phyloP scores from a whole-genome alignment of 2,329 filamentous ascomycete genomes.

The Blastomyces gilchristii region DNA sequence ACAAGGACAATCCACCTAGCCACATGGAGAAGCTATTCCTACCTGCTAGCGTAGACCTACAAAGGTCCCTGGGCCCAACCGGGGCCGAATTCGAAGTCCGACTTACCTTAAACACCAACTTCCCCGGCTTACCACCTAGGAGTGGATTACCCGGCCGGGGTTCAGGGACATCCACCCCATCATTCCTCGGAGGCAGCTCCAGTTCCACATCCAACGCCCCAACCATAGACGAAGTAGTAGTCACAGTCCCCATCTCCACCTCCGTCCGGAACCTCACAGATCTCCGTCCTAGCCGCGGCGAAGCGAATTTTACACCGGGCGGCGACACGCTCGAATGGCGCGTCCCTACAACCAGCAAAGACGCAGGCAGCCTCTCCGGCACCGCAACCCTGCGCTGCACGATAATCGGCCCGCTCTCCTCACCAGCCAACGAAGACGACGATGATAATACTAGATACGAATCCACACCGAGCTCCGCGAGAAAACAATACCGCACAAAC shows the following conservation, averaged over 20 bases:
- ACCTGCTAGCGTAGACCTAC: constrained; percentile 71
- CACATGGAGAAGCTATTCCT: constrained; percentile 59
- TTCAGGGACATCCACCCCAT: constrained; percentile 40
- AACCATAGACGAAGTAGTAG: constrained; percentile 62
- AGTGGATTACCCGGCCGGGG: constrained; percentile 28
- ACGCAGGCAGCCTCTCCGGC: constrained; percentile 55
- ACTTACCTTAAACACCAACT: constrained; percentile 58
- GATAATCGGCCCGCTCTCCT: constrained; percentile 54
- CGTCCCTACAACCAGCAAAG: constrained; percentile 55
- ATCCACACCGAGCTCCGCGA: background rate
- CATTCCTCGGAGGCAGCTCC: constrained; percentile 41
- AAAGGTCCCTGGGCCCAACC: constrained; percentile 61
- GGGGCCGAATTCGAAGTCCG: constrained; percentile 86
- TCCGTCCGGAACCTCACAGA: constrained; percentile 76
- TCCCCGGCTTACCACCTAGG: constrained; percentile 40
- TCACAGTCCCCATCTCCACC: constrained; percentile 68
- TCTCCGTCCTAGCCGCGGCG: constrained; percentile 67
- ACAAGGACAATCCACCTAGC: constrained; percentile 45
- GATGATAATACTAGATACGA: constrained; percentile 29
- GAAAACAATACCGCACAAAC: constrained; percentile 18
- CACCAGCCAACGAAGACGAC: constrained; percentile 34
- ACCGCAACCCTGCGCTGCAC: constrained; percentile 70
- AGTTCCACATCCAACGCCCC: constrained; percentile 50
- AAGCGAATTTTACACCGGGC: constrained; percentile 68
- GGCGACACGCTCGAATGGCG: constrained; percentile 72